Base-by-base conservation (phyloP, 768 basidiomycete species). In the Tricholoma bakamatsutake region DNA sequence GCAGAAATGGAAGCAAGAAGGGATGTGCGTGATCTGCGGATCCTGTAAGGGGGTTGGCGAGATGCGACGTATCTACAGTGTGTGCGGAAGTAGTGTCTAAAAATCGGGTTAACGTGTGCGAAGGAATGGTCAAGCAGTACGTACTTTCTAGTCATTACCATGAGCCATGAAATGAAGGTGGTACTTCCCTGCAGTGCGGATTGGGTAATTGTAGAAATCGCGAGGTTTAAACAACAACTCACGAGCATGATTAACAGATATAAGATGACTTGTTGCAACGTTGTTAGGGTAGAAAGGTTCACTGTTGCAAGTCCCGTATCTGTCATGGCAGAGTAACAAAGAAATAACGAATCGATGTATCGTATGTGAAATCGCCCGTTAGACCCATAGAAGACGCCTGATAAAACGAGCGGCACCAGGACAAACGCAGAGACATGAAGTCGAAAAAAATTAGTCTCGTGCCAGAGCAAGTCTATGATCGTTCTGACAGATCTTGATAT, bases 81-180 rank as follows among this genome's bases (percentile, higher is more conserved):
- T 18, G 69, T 75, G 42, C 66, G 70, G 61, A 80, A 78, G 58
- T 76, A 79, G 40, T 71, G 68, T 57, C 78, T 80, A 47, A 12
- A 43, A 46, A 33, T 39, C 33, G 30, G 51, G 56, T 35, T 27
- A 39, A 31, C 15, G 40, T 5, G 10, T 31, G 17, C 10, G 15
- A 3, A 30, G 7, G 30, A n/a, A 48, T 2, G 30, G 15, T 17
- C 35, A 7, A 43, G 24, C 33, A 8, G 21, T 21, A 61, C 70
- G 51, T 56, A 81, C 79, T 81, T 79, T 53, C 86, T 73, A n/a
- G 84, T 77, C 46, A 84, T 70, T 30, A 87, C 83, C 77, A 85
- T 84, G 39, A 83, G 68, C 80, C 85, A 84, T 2, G 83, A 82
- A 15, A 84, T 80, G 24, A 75, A 70, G 0, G 80, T 79, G 52